Base-by-base conservation (phyloP, 805 yeast species). In the Metschnikowia santaceciliae region DNA sequence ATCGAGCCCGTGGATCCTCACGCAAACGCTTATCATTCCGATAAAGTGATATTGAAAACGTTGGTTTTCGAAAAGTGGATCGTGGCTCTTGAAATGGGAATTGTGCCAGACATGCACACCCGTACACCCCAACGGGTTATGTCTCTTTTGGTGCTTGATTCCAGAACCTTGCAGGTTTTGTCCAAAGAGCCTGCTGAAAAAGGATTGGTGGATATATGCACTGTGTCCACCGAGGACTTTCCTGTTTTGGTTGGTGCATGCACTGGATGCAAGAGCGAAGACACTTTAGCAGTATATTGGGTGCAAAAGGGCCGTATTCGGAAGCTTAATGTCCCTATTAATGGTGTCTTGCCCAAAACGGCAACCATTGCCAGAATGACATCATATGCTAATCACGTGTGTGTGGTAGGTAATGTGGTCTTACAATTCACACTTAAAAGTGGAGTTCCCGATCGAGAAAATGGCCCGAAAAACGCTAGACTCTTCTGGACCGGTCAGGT, bases 241-340 rank as follows among this genome's bases (percentile, higher is more conserved):
- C 13, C 40, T 7, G 43, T 46, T 22, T 32, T 54, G 33, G 50
- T 55, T 26, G 57, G 46, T 6, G 53, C 51, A 5, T 47, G 38
- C 32, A 34, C 50, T 6, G 47, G 32, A 1, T 36, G 37, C n/a
- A 41, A 32, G 4, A 42, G 44, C 14, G 41, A 32, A 4, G 32
- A 46, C 6, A 19, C 46, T 14, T 26, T 54, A 7, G 35, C 37
- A 15, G 42, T 46, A 3, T 54, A 50, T 20, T 40, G 22, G 6
- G 46, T 54, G 17, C 14, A 19, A 17, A 42, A 30, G 19, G 47
- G 48, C 32, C 39, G 32, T 10, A 23, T 54, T 20, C 43, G 30
- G 34, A 36, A 36, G 1, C 38, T 22, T 14, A 14, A 19, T 22
- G 42, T 47, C 22, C 30, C 49, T 4, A 23, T 47, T 13, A 34